Conservation (phyloP, 768 basidiomycete species). For the Tricholoma terreum region DNA sequence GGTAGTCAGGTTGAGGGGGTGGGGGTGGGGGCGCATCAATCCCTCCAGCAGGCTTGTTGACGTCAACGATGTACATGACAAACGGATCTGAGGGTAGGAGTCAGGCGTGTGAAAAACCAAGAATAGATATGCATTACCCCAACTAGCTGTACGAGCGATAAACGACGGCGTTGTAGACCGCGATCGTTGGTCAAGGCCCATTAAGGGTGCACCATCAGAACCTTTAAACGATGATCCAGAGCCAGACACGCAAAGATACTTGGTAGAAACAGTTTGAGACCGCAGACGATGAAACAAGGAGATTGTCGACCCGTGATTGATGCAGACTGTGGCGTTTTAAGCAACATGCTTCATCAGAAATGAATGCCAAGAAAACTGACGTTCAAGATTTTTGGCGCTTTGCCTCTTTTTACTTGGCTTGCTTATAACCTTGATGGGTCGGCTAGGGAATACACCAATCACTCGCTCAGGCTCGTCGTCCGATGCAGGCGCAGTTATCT, state of each 20-base stretch:
- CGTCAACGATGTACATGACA: constrained; percentile 96
- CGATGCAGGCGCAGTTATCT: constrained; percentile 75
- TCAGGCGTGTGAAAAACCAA: constrained; percentile 1
- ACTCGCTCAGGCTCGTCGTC: constrained; percentile 81
- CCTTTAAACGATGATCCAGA: constrained; percentile 90
- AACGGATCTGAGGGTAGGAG: constrained; percentile 65
- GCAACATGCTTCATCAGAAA: constrained; percentile 6
- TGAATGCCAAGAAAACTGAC: constrained; percentile 47
- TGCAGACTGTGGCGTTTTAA: constrained; percentile 61
- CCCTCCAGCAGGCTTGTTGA: constrained; percentile 75
- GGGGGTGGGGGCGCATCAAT: constrained; percentile 78
- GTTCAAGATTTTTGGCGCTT: constrained; percentile 87
- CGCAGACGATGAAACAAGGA: constrained; percentile 95
- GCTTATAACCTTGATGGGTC: constrained; percentile 97
- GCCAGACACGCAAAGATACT: constrained; percentile 94
- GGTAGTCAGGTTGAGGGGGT: constrained; percentile 85
- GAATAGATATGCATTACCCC: constrained; percentile 55
- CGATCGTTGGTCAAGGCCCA: constrained; percentile 73
- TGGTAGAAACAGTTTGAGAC: constrained; percentile 93
- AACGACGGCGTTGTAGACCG: constrained; percentile 80
- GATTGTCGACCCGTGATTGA: constrained; percentile 93
- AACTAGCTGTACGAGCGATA: constrained; percentile 85
- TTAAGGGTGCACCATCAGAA: constrained; percentile 84
- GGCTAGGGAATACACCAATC: constrained; percentile 86
- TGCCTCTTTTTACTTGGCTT: constrained; percentile 98